A percentile compares a stretch with the other conserved stretches of the same genome.
phyloP scores from a whole-genome alignment of 805 yeast genomes.

The Cephaloascus fragrans region DNA sequence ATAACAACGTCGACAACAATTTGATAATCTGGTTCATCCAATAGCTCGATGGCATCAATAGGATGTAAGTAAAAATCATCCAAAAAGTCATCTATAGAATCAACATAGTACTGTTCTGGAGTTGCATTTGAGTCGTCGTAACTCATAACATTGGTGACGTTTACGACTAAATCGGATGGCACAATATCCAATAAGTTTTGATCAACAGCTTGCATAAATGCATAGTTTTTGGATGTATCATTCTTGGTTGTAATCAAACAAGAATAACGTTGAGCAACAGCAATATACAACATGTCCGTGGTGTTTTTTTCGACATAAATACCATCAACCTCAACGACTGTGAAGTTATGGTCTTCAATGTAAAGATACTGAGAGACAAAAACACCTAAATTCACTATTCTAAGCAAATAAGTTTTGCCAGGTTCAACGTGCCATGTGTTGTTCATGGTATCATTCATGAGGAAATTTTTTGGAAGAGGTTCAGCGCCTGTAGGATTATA shows the following conservation, averaged over 20 bases:
- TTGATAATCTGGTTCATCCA: slow-evolving; percentile 59
- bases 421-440: slow-evolving; percentile 76
- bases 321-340: slow-evolving; percentile 91
- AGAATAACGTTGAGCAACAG: slow-evolving; percentile 89
- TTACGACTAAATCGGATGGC: slow-evolving; percentile 56
- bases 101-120: slow-evolving; percentile 28
- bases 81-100: slow-evolving; percentile 35
- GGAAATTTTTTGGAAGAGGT: slow-evolving; percentile 79
- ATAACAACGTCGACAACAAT: slow-evolving; percentile 68
- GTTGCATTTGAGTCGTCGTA: slow-evolving; percentile 36
- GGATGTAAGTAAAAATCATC: slow-evolving; percentile 28
- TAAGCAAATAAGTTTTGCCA: slow-evolving; percentile 70
- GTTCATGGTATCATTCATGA: slow-evolving; percentile 76
- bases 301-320: slow-evolving; percentile 67
- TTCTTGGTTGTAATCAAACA: slow-evolving; percentile 68
- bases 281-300: slow-evolving; percentile 64
- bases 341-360: slow-evolving; percentile 80
- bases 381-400: slow-evolving; percentile 82
- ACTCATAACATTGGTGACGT: slow-evolving; percentile 66
- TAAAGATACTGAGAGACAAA: slow-evolving; percentile 84
- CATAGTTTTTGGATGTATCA: slow-evolving; percentile 53
- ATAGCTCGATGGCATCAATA: slow-evolving; percentile 22
- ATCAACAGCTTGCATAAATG: slow-evolving; percentile 77
- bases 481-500: slow-evolving; percentile 97
- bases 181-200: slow-evolving; percentile 69